Evolutionary conservation across 2,329 filamentous ascomycete genomes (phyloP).

Genomic region (Colletotrichum echinochloae): DNA sequence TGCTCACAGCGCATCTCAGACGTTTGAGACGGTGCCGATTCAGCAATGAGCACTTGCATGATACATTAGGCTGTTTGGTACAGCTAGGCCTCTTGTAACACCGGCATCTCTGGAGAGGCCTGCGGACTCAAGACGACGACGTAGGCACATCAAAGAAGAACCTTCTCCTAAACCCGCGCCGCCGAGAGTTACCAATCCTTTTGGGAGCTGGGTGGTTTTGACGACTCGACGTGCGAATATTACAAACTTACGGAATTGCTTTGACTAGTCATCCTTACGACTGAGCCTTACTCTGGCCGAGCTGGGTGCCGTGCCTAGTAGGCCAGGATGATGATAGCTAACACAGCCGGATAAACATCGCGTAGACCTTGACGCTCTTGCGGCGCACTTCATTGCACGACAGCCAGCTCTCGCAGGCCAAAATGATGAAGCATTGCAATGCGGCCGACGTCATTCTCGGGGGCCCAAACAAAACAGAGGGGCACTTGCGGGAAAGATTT

Average conservation of each 20-base stretch:
- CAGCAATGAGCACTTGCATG: slow-evolving; percentile 3
- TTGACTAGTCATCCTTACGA: background rate
- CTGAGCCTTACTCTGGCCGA: background rate
- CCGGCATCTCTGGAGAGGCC: background rate
- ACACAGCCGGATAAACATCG: background rate
- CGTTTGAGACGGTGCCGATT: slow-evolving; percentile 6
- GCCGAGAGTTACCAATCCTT: background rate
- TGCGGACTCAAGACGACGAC: background rate
- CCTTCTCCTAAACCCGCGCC: background rate
- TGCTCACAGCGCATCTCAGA: slow-evolving; percentile 25
- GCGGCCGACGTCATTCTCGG: background rate
- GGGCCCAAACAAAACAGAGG: background rate
- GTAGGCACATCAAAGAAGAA: background rate
- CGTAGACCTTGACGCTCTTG: background rate
- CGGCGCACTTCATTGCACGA: background rate
- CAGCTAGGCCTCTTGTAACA: background rate
- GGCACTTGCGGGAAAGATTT: background rate
- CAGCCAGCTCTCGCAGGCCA: too few species aligned
- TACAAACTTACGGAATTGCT: background rate
- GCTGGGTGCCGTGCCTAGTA: background rate
- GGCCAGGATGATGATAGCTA: background rate
- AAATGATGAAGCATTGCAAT: background rate
- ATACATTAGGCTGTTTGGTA: background rate
- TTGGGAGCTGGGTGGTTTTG: background rate
- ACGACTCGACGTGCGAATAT: background rate